phyloP scores from a whole-genome alignment of 768 basidiomycete species.

The Omphalotus guepiniiformis region DNA sequence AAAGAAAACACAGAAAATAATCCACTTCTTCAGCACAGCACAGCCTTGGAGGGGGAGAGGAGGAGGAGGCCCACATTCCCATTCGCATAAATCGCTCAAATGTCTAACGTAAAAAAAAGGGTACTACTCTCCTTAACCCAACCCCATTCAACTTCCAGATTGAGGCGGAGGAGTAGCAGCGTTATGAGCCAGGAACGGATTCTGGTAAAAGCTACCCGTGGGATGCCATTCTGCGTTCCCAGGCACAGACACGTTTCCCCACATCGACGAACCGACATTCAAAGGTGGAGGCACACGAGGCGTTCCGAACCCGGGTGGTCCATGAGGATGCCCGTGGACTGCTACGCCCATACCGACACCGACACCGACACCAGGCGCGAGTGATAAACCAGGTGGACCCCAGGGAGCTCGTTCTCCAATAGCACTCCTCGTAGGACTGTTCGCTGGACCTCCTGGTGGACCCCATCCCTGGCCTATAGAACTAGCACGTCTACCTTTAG shows the following conservation, averaged over 20 bases:
- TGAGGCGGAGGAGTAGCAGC: slow-evolving; percentile 3
- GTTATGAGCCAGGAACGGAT: not conserved
- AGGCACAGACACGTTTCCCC: not conserved
- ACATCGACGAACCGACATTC: not conserved
- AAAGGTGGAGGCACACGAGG: not conserved
- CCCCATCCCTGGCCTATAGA: slow-evolving; percentile 1
- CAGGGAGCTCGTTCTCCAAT: not conserved
- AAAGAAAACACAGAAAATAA: not conserved
- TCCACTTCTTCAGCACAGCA: not conserved
- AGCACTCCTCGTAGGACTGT: not conserved
- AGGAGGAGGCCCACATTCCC: too few species aligned
- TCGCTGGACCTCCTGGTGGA: not conserved
- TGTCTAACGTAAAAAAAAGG: too few species aligned
- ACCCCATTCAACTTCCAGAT: not conserved
- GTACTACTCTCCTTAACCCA: too few species aligned
- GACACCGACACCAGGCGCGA: slow-evolving; percentile 22
- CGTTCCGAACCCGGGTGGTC: not conserved
- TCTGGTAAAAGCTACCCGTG: not conserved
- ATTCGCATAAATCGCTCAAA: too few species aligned
- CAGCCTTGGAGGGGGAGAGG: too few species aligned
- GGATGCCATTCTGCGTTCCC: not conserved
- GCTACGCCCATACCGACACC: slow-evolving; percentile 18
- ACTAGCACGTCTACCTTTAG: slow-evolving; percentile 4
- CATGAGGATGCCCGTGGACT: not conserved
- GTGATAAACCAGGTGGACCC: slow-evolving; percentile 12